Evolutionary conservation across 1,284 basidiomycete species (phyloP).

Genomic region (Takashimella koratensis): DNA sequence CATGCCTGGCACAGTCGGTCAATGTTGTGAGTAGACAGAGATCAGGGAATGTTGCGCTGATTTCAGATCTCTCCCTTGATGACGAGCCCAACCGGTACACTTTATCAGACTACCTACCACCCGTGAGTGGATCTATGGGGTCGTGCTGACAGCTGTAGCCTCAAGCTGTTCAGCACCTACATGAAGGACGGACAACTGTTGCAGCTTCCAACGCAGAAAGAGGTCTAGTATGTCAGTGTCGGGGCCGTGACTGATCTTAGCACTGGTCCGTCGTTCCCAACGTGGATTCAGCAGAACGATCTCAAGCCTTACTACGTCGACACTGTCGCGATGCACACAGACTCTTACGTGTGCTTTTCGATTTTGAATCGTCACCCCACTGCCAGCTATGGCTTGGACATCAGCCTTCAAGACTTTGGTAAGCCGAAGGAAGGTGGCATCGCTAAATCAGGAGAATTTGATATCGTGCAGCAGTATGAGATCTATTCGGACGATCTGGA

Average conservation of each 20-base stretch:
- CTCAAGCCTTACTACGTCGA: constrained; percentile 37
- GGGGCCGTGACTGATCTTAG: constrained; percentile 7
- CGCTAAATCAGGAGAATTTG: constrained; percentile 12
- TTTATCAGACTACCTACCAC: constrained; percentile 38
- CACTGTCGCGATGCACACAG: constrained; percentile 28
- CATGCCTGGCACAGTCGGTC: constrained; percentile 61
- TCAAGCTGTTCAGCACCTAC: constrained; percentile 34
- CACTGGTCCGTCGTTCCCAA: constrained; percentile 34
- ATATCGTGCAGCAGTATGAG: constrained; percentile 30
- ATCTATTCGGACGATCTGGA: constrained; percentile 39
- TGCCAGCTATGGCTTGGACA: constrained; percentile 16
- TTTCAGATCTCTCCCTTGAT: constrained; percentile 40
- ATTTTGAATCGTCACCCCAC: constrained; percentile 40
- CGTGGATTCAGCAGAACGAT: constrained; percentile 32
- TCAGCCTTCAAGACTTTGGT: not conserved
- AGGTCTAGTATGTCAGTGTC: constrained; percentile 30
- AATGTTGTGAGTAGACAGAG: constrained; percentile 34
- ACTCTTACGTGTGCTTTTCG: constrained; percentile 30
- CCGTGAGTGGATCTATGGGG: constrained; percentile 19
- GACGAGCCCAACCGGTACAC: constrained; percentile 30
- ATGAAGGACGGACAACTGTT: constrained; percentile 41
- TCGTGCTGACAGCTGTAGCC: constrained; percentile 6
- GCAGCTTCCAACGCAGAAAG: constrained; percentile 21
- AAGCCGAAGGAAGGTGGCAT: not conserved
- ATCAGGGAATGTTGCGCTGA: not conserved